Percentiles rank a stretch among this genome's conserved stretches.
Conservation (phyloP, 2,329 filamentous ascomycete species). For the Pyricularia sp. region DNA sequence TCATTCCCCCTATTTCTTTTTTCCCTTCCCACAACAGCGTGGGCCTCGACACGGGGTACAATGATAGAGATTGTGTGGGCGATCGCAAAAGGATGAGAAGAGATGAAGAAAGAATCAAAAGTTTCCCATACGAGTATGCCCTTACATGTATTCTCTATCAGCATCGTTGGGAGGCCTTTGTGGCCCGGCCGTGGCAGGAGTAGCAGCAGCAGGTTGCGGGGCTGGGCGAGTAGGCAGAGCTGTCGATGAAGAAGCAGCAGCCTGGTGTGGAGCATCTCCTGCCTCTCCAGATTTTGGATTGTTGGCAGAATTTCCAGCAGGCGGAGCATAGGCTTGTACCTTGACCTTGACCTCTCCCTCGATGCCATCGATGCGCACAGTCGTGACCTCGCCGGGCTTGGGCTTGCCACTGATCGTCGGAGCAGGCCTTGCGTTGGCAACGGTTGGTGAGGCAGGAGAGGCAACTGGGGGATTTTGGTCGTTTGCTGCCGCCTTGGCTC, state of each 20-base stretch:
- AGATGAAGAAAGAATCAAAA: not conserved
- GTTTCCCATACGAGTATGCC: not conserved
- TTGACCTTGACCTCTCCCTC: slow-evolving; percentile 47
- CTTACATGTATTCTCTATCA: slow-evolving; percentile 6
- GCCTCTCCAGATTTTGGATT: not conserved
- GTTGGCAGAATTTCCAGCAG: not conserved
- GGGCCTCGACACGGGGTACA: not conserved
- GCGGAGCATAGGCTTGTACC: slow-evolving; percentile 20
- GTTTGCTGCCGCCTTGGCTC: not conserved
- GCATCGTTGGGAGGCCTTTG: not conserved
- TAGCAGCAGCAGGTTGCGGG: not conserved
- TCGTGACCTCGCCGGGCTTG: slow-evolving; percentile 17
- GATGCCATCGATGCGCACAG: slow-evolving; percentile 44
- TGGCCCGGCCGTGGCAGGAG: not conserved
- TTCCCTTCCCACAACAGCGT: not conserved
- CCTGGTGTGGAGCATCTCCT: slow-evolving; percentile 3
- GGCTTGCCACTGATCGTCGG: not conserved
- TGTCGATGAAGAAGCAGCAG: slow-evolving; percentile 7
- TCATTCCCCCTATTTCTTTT: not conserved
- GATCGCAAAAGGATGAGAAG: not conserved
- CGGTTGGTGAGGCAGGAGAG: not conserved
- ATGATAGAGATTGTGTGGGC: not conserved
- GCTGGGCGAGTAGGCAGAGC: not conserved
- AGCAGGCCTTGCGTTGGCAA: not conserved
- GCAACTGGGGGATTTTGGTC: not conserved